phyloP scores from a whole-genome alignment of 257 asterid genomes.

The Nicotiana noctiflora region DNA sequence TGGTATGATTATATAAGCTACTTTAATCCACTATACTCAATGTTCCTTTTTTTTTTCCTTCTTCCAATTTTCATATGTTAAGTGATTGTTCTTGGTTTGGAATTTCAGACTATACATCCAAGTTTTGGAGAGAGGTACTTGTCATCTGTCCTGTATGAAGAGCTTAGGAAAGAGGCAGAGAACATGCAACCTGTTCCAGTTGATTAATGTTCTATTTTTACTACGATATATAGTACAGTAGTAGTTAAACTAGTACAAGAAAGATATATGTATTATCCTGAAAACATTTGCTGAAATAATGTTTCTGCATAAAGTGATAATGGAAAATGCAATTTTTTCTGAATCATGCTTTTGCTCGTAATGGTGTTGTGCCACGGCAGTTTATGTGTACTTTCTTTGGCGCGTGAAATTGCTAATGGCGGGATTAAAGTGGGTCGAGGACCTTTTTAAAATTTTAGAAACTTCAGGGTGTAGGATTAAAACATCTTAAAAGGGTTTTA shows the following conservation, averaged over 20 bases:
- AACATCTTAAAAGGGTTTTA: no score
- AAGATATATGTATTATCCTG: not conserved
- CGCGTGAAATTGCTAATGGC: no score
- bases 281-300: not conserved
- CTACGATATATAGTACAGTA: not conserved
- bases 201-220: conserved; percentile 29
- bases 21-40: not conserved
- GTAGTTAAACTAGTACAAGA: not conserved
- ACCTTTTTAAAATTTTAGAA: no score
- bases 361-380: not conserved
- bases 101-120: conserved; percentile 71
- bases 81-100: not conserved
- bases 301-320: not conserved
- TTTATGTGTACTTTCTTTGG: no score
- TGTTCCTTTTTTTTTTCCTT: not conserved
- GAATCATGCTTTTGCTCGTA: not conserved
- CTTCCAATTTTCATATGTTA: not conserved
- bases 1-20: conserved; percentile 39
- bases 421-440: no score
- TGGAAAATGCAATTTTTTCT: not conserved
- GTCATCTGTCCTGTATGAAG: conserved; percentile 78
- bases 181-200: conserved; percentile 90
- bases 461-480: no score
- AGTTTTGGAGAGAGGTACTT: conserved; percentile 94
- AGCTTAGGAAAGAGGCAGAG: conserved; percentile 80